Conservation (phyloP, 2,329 filamentous ascomycete species). For the Monosporascus sp. region DNA sequence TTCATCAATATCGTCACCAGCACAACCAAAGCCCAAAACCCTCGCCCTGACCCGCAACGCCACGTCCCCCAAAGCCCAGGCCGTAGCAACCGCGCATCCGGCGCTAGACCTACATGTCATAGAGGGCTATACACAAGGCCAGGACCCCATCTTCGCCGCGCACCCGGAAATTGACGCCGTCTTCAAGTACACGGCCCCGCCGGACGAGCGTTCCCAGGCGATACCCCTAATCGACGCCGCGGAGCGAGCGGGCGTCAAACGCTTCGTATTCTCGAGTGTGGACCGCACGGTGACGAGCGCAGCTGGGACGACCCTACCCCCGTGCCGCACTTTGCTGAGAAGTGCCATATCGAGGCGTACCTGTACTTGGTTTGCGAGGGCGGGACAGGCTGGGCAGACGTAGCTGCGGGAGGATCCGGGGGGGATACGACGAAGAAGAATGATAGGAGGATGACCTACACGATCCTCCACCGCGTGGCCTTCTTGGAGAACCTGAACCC, state of each 20-base stretch:
- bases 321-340: slow-evolving; percentile 53
- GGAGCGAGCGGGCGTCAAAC: slow-evolving; percentile 33
- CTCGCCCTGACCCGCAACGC: slow-evolving; percentile 27
- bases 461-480: slow-evolving; percentile 33
- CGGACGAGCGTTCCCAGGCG: slow-evolving; percentile 29
- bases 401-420: neutral
- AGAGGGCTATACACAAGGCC: slow-evolving; percentile 27
- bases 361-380: slow-evolving; percentile 34
- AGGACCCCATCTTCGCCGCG: slow-evolving; percentile 27
- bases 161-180: slow-evolving; percentile 24
- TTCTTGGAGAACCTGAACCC: slow-evolving; percentile 37
- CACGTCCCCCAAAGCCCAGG: slow-evolving; percentile 25
- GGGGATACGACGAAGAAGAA: slow-evolving; percentile 2
- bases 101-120: slow-evolving; percentile 24
- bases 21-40: slow-evolving; percentile 17
- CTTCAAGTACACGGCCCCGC: slow-evolving; percentile 28
- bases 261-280: slow-evolving; percentile 58
- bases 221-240: slow-evolving; percentile 29
- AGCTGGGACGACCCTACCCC: slow-evolving; percentile 44
- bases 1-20: slow-evolving; percentile 19
- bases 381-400: neutral
- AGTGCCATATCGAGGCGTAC: slow-evolving; percentile 55
- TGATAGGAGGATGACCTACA: slow-evolving; percentile 26
- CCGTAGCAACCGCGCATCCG: slow-evolving; percentile 13
- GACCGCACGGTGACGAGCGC: slow-evolving; percentile 53